Evolutionary conservation across 2,329 filamentous ascomycete genomes (phyloP).

Genomic region (Fusarium temperatum): DNA sequence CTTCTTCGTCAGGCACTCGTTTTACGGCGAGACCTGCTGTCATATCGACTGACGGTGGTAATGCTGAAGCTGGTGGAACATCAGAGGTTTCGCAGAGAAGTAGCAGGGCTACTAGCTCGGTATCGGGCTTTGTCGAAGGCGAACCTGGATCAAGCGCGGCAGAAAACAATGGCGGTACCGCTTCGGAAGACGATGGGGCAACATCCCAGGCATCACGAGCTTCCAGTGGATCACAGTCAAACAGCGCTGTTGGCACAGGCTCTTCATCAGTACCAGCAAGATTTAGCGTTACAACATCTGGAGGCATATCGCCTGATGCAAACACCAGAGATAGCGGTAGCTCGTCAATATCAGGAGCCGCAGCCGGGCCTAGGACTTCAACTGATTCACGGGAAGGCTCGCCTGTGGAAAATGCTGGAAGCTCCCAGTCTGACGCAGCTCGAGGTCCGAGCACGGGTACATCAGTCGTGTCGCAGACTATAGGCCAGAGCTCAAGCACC

Average conservation of each 20-base stretch:
- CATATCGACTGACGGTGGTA: rapidly evolving
- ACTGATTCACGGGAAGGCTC: rapidly evolving
- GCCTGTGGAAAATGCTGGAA: neutral
- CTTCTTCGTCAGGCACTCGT: neutral
- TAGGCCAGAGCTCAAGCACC: no score
- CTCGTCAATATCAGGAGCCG: no score
- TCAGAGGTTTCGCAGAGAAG: neutral
- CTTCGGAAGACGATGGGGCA: neutral
- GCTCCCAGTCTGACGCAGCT: neutral
- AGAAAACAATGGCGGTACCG: rapidly evolving
- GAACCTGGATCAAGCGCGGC: neutral
- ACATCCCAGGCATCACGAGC: neutral
- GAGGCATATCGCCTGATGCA: no score
- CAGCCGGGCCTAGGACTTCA: neutral
- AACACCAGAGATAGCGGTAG: no score
- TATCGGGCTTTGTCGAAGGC: neutral
- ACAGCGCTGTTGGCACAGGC: rapidly evolving
- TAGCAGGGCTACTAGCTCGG: neutral
- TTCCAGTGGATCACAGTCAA: neutral
- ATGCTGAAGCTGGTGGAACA: neutral
- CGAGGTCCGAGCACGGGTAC: neutral
- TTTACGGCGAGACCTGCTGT: neutral
- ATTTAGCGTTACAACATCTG: neutral
- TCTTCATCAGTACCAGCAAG: neutral
- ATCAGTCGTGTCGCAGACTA: neutral